Conservation (phyloP, 176 grass and related monocot genomes). For the Puya raimondii region DNA sequence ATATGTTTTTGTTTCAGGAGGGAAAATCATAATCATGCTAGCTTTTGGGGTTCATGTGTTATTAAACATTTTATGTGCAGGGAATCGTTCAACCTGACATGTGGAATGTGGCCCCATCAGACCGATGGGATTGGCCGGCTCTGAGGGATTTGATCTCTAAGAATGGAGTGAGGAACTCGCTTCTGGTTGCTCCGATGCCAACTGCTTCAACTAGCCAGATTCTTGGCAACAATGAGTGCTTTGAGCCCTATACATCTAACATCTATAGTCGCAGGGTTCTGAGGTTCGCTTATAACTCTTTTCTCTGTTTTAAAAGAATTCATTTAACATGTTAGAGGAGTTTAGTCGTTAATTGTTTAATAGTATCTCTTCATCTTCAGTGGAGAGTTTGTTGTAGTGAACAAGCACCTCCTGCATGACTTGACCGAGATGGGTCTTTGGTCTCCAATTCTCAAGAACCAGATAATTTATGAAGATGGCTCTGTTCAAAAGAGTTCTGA, state of each 20-base stretch:
- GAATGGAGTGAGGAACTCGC: conserved; percentile 84
- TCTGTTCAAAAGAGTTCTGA: conserved; percentile 80
- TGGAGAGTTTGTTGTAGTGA: conserved; percentile 97
- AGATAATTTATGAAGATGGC: conserved; percentile 91
- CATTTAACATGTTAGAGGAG: not conserved
- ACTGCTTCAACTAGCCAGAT: conserved; percentile 99
- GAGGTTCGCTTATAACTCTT: conserved; percentile 39
- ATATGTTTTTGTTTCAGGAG: too few relatives aligned
- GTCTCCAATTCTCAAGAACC: conserved; percentile 72
- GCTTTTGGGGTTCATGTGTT: not conserved
- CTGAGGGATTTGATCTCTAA: conserved; percentile 60
- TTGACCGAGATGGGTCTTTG: conserved; percentile 93
- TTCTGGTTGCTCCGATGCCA: conserved; percentile 97
- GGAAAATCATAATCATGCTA: too few relatives aligned
- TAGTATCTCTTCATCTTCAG: conserved; percentile 31
- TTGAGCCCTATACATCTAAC: conserved; percentile 80
- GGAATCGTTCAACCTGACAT: conserved; percentile 92
- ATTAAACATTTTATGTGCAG: conserved; percentile 26
- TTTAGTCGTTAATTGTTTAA: not conserved
- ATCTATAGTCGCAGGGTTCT: conserved; percentile 73
- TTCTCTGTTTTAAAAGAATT: not conserved
- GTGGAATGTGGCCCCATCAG: conserved; percentile 73
- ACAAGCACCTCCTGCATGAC: conserved; percentile 98
- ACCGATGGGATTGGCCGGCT: conserved; percentile 72
- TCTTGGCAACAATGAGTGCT: conserved; percentile 97